Evolutionary conservation across 2,329 filamentous ascomycete genomes (phyloP), one percentile per base, ranked within the genome.

Genomic region (Aphanoascus verrucosus): DNA sequence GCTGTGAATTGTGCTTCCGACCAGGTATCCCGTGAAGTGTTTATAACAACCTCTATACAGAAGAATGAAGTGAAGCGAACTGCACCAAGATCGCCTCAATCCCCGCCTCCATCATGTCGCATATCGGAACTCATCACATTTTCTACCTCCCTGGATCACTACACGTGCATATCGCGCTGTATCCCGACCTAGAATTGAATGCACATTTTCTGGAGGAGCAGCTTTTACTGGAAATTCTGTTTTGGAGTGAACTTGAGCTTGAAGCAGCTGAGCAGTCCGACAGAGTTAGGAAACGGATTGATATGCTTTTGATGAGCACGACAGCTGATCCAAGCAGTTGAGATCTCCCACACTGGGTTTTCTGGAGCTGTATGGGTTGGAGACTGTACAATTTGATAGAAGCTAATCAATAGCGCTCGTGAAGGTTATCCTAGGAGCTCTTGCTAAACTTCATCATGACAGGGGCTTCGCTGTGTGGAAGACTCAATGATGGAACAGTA

Each of bases 211-310:
- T 98, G 43, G 84, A 89, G 50, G 76, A 84, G 61, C 90, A 96
- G 71, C 80, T 98, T 4, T 76, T 97, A n/a, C 81, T 5, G 86
- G 87, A 50, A 95, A 97, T 65, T 65, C 80, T 9, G 83, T 84
- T 7, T 97, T 90, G 62, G 89, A 97, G 69, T 97, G 96, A 74
- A 88, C 90, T 34, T 86, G 54, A 50, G 38, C 47, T 62, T 14
- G 60, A 62, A 19, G 58, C 62, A 28, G 57, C 56, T n/a, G 62
- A 59, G 34, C 63, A 59, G 40, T n/a, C n/a, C n/a, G 62, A 66
- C 2, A 19, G 15, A 35, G 35, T 19, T 5, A 47, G 37, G 32
- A 53, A 55, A 55, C 79, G 85, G 62, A 73, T 86, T 43, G 87
- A 94, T 65, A 75, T 79, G 51, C 74, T 86, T 41, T 74, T 91